These are phyloP conservation scores for Carpinus viminea DNA, from an alignment of 306 rosid species.

Conservation along the genomic window DNA sequence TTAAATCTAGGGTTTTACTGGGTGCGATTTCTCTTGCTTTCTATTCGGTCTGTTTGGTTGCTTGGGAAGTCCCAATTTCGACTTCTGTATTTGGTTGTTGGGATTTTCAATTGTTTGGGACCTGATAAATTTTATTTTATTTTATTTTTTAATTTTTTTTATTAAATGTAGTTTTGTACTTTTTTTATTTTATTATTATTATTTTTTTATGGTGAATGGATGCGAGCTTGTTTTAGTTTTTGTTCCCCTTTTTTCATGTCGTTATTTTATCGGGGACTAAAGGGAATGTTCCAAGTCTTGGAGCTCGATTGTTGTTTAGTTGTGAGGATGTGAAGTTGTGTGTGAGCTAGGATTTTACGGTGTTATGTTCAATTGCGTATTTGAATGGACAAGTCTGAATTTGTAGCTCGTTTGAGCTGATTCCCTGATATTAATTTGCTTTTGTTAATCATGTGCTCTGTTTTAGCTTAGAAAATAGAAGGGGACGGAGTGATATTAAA, in stretches of 20 bases:
- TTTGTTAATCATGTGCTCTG: not conserved
- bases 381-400: not conserved
- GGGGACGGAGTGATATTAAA: not conserved
- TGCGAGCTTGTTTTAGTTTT: not conserved
- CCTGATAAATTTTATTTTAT: not conserved
- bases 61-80: slow-evolving; percentile 4
- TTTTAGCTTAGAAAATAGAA: not conserved
- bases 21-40: slow-evolving; percentile 16
- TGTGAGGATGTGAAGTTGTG: not conserved
- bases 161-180: not conserved
- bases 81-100: not conserved
- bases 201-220: not conserved
- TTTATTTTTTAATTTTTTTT: not conserved
- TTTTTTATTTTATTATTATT: not conserved
- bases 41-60: not conserved
- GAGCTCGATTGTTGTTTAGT: not conserved
- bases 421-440: not conserved
- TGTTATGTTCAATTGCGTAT: not conserved
- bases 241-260: not conserved
- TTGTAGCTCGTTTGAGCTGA: not conserved
- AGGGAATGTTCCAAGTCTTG: not conserved
- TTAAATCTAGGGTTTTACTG: slow-evolving; percentile 24
- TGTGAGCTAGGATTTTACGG: not conserved
- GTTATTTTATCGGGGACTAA: not conserved
- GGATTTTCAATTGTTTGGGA: not conserved